Percentiles rank a stretch among this genome's conserved stretches.
Evolutionary conservation across 139 green algal species (phyloP).

Genomic region (Zygnema circumcarinatum): DNA sequence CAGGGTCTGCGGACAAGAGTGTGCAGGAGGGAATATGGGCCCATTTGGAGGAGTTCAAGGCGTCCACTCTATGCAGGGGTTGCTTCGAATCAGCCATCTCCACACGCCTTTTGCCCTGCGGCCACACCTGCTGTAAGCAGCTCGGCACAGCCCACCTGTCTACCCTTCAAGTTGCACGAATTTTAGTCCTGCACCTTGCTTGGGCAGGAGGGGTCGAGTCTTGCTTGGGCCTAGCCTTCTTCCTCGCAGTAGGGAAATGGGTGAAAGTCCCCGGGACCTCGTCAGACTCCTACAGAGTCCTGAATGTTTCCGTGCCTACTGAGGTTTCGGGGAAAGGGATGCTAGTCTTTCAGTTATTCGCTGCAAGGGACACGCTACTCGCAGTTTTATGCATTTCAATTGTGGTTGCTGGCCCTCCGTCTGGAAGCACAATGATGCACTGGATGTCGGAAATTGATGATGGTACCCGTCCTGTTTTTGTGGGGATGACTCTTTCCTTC

Average conservation of each 20-base stretch:
- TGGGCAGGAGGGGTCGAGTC: background rate
- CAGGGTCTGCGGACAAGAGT: background rate
- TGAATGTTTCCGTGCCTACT: background rate
- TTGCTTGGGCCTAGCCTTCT: background rate
- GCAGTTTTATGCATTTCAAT: no score
- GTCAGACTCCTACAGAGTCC: no score
- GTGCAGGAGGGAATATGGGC: background rate
- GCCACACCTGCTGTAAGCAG: conserved; percentile 19
- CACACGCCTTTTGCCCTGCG: conserved; percentile 11
- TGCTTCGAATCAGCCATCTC: conserved; percentile 25
- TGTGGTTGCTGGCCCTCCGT: no score
- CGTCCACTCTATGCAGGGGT: conserved; percentile 4
- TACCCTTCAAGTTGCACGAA: background rate
- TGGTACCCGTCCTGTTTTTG: background rate
- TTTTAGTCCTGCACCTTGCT: background rate
- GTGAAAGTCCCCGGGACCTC: background rate
- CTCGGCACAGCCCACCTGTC: background rate
- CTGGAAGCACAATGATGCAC: background rate
- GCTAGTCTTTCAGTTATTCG: background rate
- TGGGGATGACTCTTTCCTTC: background rate
- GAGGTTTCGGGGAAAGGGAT: background rate
- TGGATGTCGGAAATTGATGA: background rate
- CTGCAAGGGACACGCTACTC: background rate
- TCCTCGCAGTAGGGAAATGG: background rate
- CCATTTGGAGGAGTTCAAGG: background rate